Evolutionary conservation across 2,329 filamentous ascomycete species (phyloP), one percentile per base, ranked within the genome.

Genomic region (Chrysosporium keratinophilum): DNA sequence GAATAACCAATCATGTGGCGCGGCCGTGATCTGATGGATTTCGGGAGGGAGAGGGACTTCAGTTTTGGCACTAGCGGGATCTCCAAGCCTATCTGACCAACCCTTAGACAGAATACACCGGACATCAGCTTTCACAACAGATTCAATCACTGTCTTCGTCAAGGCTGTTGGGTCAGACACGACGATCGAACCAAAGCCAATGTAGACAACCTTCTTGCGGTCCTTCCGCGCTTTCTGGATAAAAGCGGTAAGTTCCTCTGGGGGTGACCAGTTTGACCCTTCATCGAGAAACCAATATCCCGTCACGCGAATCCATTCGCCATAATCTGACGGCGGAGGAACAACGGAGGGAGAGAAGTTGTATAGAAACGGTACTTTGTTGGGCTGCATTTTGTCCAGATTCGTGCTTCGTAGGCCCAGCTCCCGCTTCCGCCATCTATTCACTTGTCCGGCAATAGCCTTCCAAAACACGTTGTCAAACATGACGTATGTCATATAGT

Each of bases 241-340:
- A 63, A 98, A 98, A 2, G 80, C 79, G 2, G 76, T 73, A 5
- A 98, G 78, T 47, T 91, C 88, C 28, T 77, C 68, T 0, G 90
- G 86, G 1, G 93, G 89, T 44, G 78, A 76, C 77, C 84, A 97
- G 23, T 76, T 72, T 55, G 76, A 69, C 2, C 74, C 76, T 68
- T 96, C 91, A 60, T 95, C 85, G 47, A 98, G 73, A 69, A 98
- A 97, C 93, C 93, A 98, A 71, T 98, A 97, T 0, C 93, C 93
- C 0, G 93, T 97, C 6, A 97, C 88, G 42, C 88, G 82, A 67
- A 98, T 93, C 93, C 93, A 98, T 68, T 97, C 93, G 41, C 88
- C 91, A 71, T 90, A 98, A 71, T 98, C 93, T 1, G 96, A 76
- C 14, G 93, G 93, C 28, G 90, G 91, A 1, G 87, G 82, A n/a